Base-by-base conservation (phyloP, 257 asterid species). In the Solanum chilense region DNA sequence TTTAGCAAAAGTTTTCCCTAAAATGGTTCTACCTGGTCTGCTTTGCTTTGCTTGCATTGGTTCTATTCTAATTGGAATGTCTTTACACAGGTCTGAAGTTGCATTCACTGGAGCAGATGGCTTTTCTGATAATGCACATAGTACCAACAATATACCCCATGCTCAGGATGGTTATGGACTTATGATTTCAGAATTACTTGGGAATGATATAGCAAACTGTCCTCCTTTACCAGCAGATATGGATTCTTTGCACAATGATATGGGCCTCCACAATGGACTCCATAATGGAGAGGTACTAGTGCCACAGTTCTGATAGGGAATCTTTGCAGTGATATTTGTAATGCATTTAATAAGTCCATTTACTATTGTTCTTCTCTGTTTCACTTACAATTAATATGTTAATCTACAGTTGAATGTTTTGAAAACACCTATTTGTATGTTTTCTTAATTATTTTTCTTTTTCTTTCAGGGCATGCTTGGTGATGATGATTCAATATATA, bases 401-500 rank as follows among this genome's bases (percentile, higher is more conserved):
- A 21, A 45, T 52, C 83, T 84, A 75, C 82, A 64, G 83, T 64
- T 66, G 85, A 88, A 49, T 47, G 83, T 52, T 58, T 15, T 83
- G 64, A 68, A 41, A 71, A 42, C 62, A 60, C 62, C 83, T 80
- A 12, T 14, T 75, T 56, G 84, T 71, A 45, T 78, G 2, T 45
- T 27, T 45, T 45, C 84, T 27, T 27, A 78, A 45, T 45, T 37
- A 15, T 20, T 81, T 16, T 20, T 81, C 44, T 16, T 81, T 81
- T 49, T 81, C 29, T 20, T 81, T 49, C 96, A 96, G 99, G 99
- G 92, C 68, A 96, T 96, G 92, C 98, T 95, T 85, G 98, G 98
- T 47, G 98, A 95, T 42, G 99, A 96, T 87, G 99, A 96, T 89
- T 92, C 99, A 52, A 94, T 96, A 89, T 94, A 94, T 88, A 96